Conservation (phyloP, 1,284 basidiomycete species). For the Moesziomyces aphidis region DNA sequence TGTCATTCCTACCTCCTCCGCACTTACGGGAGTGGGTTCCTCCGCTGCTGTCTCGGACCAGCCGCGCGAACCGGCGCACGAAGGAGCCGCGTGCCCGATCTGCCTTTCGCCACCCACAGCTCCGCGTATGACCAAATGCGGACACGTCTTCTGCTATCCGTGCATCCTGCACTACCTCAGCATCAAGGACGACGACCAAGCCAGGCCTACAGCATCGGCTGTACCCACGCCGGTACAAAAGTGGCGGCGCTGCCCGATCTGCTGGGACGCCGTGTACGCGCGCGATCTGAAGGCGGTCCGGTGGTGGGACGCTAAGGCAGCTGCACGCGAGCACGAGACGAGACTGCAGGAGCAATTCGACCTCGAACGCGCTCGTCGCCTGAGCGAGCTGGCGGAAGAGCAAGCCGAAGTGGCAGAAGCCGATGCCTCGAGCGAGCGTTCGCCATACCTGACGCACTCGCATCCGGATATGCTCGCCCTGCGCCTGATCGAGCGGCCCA, state of each 20-base stretch:
- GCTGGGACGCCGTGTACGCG: slow-evolving; percentile 91
- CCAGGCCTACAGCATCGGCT: slow-evolving; percentile 11
- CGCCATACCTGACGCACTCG: slow-evolving; percentile 29
- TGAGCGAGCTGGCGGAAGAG: slow-evolving; percentile 27
- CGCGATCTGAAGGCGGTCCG: slow-evolving; percentile 91
- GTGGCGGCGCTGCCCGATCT: slow-evolving; percentile 82
- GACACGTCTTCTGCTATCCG: slow-evolving; percentile 77
- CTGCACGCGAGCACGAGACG: slow-evolving; percentile 36
- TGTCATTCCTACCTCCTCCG: slow-evolving; percentile 80
- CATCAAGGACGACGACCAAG: slow-evolving; percentile 26
- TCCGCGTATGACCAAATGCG: slow-evolving; percentile 96
- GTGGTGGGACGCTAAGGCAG: slow-evolving; percentile 68
- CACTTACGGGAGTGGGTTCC: slow-evolving; percentile 57
- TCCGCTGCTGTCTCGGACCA: slow-evolving; percentile 39
- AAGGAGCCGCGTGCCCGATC: slow-evolving; percentile 87
- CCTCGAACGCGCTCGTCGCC: slow-evolving; percentile 17
- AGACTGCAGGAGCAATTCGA: slow-evolving; percentile 34
- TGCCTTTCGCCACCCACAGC: slow-evolving; percentile 91
- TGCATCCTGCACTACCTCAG: slow-evolving; percentile 79
- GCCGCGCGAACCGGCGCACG: slow-evolving; percentile 70
- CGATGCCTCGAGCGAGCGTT: slow-evolving; percentile 8
- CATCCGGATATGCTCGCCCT: slow-evolving; percentile 75
- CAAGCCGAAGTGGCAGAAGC: slow-evolving; percentile 1
- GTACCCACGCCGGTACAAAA: slow-evolving; percentile 39
- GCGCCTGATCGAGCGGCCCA: slow-evolving; percentile 91